phyloP scores from a whole-genome alignment of 768 basidiomycete species.

The Cubamyces lactineus region DNA sequence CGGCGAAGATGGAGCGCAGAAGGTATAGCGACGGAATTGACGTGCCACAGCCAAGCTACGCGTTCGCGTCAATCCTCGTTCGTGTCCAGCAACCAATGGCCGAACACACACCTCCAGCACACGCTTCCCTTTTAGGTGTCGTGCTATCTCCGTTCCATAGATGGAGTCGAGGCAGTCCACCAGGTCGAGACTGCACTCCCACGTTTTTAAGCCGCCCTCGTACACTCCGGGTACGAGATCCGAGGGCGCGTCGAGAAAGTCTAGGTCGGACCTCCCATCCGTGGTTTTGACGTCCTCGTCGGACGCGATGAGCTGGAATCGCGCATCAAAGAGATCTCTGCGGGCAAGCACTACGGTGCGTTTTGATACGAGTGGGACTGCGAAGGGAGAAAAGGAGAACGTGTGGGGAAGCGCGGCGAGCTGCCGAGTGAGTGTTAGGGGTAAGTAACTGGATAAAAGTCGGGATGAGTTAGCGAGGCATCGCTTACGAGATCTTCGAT shows the following conservation, averaged over 20 bases:
- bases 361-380: slow-evolving; percentile 47
- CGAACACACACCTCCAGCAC: slow-evolving; percentile 68
- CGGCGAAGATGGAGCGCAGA: slow-evolving; percentile 60
- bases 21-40: slow-evolving; percentile 81
- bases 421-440: slow-evolving; percentile 43
- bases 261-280: slow-evolving; percentile 42
- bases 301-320: slow-evolving; percentile 84
- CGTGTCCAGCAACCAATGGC: neutral
- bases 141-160: slow-evolving; percentile 28
- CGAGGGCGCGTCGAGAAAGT: slow-evolving; percentile 79
- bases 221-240: slow-evolving; percentile 93
- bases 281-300: slow-evolving; percentile 21
- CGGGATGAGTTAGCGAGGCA: neutral
- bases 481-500: slow-evolving; percentile 20
- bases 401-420: slow-evolving; percentile 66
- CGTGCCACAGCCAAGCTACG: slow-evolving; percentile 91
- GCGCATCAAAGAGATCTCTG: slow-evolving; percentile 91
- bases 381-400: slow-evolving; percentile 81
- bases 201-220: slow-evolving; percentile 96
- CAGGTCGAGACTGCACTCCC: slow-evolving; percentile 94
- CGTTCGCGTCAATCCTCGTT: neutral
- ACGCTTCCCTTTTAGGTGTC: slow-evolving; percentile 49
- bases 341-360: slow-evolving; percentile 52
- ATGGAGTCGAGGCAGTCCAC: slow-evolving; percentile 61
- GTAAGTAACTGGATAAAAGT: neutral